Conservation (phyloP, 208 protist genomes). For the Dictyostelium gargantuum region DNA sequence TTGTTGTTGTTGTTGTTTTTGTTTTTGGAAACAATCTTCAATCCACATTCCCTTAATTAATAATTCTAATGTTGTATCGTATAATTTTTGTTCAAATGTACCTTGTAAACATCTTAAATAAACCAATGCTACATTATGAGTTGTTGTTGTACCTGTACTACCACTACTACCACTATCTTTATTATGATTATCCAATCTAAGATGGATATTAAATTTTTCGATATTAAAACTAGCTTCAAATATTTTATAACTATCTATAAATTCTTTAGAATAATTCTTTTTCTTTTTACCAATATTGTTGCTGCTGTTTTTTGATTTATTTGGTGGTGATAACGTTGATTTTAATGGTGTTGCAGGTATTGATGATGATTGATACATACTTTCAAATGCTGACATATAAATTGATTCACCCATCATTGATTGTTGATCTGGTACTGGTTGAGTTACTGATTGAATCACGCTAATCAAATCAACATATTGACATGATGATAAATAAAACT, state of each 20-base stretch:
- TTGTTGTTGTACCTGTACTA: not conserved
- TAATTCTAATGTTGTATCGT: not conserved
- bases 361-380: not conserved
- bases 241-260: not conserved
- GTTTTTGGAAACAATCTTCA: slow-evolving; percentile 40
- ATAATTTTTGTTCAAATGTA: not conserved
- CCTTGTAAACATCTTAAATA: slow-evolving; percentile 7
- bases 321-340: not conserved
- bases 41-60: slow-evolving; percentile 25
- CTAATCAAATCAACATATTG: slow-evolving; percentile 43
- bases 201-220: slow-evolving; percentile 18
- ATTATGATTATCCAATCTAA: slow-evolving; percentile 1
- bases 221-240: slow-evolving; percentile 1
- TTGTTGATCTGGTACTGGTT: not conserved
- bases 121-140: not conserved
- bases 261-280: not conserved
- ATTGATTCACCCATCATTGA: not conserved
- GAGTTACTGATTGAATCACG: not conserved
- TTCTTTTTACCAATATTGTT: not conserved
- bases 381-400: not conserved
- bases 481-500: slow-evolving; percentile 33
- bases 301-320: not conserved
- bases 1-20: not conserved
- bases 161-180: not conserved
- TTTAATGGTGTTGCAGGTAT: not conserved